Evolutionary conservation across 129 eudicot species (phyloP), one percentile per base, ranked within the genome.

Genomic region (Pittosporum tobira): DNA sequence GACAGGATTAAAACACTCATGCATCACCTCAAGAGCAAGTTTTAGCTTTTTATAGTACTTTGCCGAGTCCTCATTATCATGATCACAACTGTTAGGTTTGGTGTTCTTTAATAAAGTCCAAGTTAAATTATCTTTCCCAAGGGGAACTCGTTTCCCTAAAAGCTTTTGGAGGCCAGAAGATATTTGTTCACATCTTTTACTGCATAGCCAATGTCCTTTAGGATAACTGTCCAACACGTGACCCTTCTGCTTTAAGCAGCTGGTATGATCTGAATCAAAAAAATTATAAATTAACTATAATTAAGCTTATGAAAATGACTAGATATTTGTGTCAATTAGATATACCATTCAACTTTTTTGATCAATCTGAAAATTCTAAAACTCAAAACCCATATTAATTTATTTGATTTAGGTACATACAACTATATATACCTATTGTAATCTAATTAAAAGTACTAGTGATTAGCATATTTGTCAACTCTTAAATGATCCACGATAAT

Each of bases 1-100:
- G 47, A 91, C 78, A 5, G 98, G 94, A 48, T 86, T 90, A 69
- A 91, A 91, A 71, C 98, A 91, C 63, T 91, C 98, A 42, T 86
- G 95, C 94, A 86, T 86, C 62, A 91, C 90, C 43, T 63, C 72
- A 47, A 91, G 81, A 59, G 95, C 95, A 49, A 91, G 70, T 69
- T 72, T 78, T n/a, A 90, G 94, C 77, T 90, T 90, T 74, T 82
- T 71, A 62, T 77, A 83, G 53, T 37, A 71, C 61, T 85, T 88
- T 12, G 82, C 46, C 31, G 78, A 22, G 37, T 69, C 70, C 58
- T 70, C 81, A 48, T 38, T 45, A 65, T 75, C 75, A 19, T 46
- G 38, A 54, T 67, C 34, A n/a, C 15, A 6, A 23, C 27, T 61
- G 3, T 84, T 76, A 25, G 68, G 56, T 34, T 34, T 12, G 7